These are phyloP conservation scores for Rutstroemia sp. DNA, from an alignment of 2,329 filamentous ascomycete species.

Conservation along the genomic window DNA sequence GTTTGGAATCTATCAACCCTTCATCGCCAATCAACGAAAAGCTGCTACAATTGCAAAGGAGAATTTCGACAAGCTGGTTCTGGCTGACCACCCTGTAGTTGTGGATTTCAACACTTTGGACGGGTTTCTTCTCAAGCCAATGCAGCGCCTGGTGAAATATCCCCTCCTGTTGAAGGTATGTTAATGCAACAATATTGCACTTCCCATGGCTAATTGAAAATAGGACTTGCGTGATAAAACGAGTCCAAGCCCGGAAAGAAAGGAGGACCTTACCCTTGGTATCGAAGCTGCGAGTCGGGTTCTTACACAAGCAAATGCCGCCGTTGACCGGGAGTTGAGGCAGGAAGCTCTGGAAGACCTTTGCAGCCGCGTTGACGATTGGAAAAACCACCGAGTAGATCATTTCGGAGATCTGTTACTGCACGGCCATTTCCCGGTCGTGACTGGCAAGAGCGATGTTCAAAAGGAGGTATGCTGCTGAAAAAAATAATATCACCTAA, in stretches of 20 bases:
- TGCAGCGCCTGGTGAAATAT: conserved; percentile 93
- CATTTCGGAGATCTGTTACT: conserved; percentile 85
- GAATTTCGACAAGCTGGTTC: conserved; percentile 79
- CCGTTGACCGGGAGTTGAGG: conserved; percentile 80
- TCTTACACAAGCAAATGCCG: conserved; percentile 78
- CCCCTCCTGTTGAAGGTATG: conserved; percentile 76
- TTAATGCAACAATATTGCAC: neutral
- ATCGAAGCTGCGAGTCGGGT: conserved; percentile 78
- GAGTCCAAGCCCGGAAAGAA: conserved; percentile 24
- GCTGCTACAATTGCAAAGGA: conserved; percentile 78
- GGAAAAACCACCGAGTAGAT: conserved; percentile 88
- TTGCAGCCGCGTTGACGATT: conserved; percentile 80
- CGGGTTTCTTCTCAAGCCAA: conserved; percentile 90
- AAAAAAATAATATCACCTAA: neutral
- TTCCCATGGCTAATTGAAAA: conserved; percentile 6
- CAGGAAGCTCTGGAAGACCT: conserved; percentile 79
- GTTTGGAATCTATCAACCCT: conserved; percentile 91
- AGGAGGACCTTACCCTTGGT: conserved; percentile 65
- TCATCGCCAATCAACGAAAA: conserved; percentile 92
- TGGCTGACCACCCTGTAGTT: conserved; percentile 71
- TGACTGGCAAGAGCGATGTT: conserved; percentile 82
- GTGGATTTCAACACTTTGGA: conserved; percentile 82
- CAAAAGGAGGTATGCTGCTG: conserved; percentile 59
- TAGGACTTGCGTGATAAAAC: conserved; percentile 84
- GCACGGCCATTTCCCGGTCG: conserved; percentile 83